phyloP scores from a whole-genome alignment of 805 yeast species.

The Candida adriatica region DNA sequence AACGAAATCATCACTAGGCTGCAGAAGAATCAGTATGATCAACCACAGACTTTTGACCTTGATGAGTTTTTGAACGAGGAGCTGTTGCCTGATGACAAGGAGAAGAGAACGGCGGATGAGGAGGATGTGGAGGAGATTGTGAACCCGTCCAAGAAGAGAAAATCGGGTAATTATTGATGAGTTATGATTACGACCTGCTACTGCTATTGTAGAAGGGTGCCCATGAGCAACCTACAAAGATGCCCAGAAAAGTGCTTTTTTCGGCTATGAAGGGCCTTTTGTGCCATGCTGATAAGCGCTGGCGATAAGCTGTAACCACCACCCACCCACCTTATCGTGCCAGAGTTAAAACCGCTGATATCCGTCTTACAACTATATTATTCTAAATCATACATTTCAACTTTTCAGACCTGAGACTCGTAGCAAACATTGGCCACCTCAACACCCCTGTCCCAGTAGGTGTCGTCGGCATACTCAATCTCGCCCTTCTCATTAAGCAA shows the following conservation, averaged over 20 bases:
- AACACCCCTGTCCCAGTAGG: slow-evolving; percentile 32
- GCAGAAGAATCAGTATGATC: slow-evolving; percentile 10
- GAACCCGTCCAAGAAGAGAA: slow-evolving; percentile 10
- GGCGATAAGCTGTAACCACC: too few relatives aligned
- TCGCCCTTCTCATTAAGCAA: slow-evolving; percentile 27
- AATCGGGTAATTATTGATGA: slow-evolving; percentile 3
- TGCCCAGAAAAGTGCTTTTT: too few relatives aligned
- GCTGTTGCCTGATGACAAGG: slow-evolving; percentile 49
- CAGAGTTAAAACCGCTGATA: too few relatives aligned
- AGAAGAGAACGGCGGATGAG: slow-evolving; percentile 42
- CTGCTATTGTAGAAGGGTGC: too few relatives aligned
- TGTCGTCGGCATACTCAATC: slow-evolving; percentile 24
- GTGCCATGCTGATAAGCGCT: too few relatives aligned
- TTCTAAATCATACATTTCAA: too few relatives aligned
- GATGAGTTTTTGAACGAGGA: slow-evolving; percentile 21
- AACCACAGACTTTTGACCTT: slow-evolving; percentile 15
- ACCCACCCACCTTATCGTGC: too few relatives aligned
- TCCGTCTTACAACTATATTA: too few relatives aligned
- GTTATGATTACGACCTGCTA: too few relatives aligned
- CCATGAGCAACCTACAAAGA: too few relatives aligned
- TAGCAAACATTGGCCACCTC: slow-evolving; percentile 27
- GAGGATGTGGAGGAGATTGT: slow-evolving; percentile 8
- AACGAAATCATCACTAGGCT: slow-evolving; percentile 19
- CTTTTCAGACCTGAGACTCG: slow-evolving; percentile 16
- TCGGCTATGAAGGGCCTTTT: neutral